Conservation (phyloP, 2,329 filamentous ascomycete species). For the Paecilomyces variotii region DNA sequence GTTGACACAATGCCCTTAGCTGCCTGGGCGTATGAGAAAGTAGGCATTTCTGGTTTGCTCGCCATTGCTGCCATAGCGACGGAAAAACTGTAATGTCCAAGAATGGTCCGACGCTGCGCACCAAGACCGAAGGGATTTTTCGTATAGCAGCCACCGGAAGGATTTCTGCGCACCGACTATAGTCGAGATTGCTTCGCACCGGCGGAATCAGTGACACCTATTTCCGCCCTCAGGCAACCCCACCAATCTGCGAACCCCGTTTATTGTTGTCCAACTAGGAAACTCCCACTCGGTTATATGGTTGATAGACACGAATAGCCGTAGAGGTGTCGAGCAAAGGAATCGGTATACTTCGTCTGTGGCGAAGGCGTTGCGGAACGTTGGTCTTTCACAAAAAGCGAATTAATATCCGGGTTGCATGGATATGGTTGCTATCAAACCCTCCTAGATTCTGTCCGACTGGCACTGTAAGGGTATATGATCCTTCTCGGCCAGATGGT, state of each 20-base stretch:
- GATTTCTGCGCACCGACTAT: slow-evolving; percentile 11
- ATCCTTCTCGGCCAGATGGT: slow-evolving; percentile 2
- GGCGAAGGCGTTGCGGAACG: background rate
- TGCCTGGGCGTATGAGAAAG: slow-evolving; percentile 92
- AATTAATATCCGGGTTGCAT: background rate
- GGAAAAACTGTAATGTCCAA: slow-evolving; percentile 1
- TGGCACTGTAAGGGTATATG: background rate
- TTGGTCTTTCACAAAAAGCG: background rate
- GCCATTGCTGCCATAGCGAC: slow-evolving; percentile 36
- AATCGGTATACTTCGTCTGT: background rate
- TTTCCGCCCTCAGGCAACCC: slow-evolving; percentile 21
- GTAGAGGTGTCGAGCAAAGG: background rate
- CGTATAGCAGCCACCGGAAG: slow-evolving; percentile 15
- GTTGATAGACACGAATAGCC: background rate
- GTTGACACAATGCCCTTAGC: slow-evolving; percentile 66
- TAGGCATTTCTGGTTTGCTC: slow-evolving; percentile 40
- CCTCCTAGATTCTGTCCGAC: background rate
- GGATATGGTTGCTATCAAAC: background rate
- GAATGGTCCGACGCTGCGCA: background rate
- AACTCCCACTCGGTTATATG: slow-evolving; percentile 6
- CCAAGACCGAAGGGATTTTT: slow-evolving; percentile 9
- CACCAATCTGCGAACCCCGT: slow-evolving; percentile 19
- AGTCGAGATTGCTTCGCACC: slow-evolving; percentile 18
- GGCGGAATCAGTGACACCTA: slow-evolving; percentile 16
- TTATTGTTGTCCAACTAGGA: slow-evolving; percentile 4